Base-by-base conservation (phyloP, 2,329 filamentous ascomycete species). In the Graphiopsis chlorocephala region DNA sequence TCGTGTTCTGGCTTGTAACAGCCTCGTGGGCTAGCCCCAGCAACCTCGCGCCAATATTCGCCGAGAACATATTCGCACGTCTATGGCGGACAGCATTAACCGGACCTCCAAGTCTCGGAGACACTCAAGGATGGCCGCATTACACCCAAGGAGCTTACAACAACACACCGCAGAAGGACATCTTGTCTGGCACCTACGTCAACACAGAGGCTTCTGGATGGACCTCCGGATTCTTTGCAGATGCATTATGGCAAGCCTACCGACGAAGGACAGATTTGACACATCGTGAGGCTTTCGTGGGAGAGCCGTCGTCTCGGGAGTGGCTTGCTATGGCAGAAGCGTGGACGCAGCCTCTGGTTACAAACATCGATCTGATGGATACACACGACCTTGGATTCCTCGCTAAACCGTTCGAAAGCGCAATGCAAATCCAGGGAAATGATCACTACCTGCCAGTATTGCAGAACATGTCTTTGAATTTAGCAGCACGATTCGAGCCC, bases 331-430 rank as follows among this genome's bases (percentile, higher is more conserved):
- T 65, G 29, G 65, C 68, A 8, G 33, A 67, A 38, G 31, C 63
- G 14, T 68, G 63, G 68, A 69, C 66, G 26, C 55, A 64, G 14
- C 68, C 66, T 35, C 62, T 69, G 1, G 42, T 58, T 23, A 58
- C 65, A 20, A 68, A 68, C 50, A 56, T 48, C 31, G 65, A 69
- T 56, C 55, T 69, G 20, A 67, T 65, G 12, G 60, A 58, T 23
- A 68, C 68, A 25, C 68, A 68, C 38, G 68, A 68, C 31, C 60
- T 68, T 3, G 66, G 68, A 17, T 69, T 67, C 28, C 64, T 68
- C 10, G 65, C 64, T 3, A 68, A 65, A 26, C 66, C 68, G 8
- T 67, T 69, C 62, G 63, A 69, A 25, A 64, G 64, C 23, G 66
- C 68, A 25, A 61, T 69, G 23, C 26, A 28, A 10, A 63, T 61